Evolutionary conservation across 2,329 filamentous ascomycete species (phyloP), one percentile per base, ranked within the genome.

Genomic region (Cyanodermella asteris): DNA sequence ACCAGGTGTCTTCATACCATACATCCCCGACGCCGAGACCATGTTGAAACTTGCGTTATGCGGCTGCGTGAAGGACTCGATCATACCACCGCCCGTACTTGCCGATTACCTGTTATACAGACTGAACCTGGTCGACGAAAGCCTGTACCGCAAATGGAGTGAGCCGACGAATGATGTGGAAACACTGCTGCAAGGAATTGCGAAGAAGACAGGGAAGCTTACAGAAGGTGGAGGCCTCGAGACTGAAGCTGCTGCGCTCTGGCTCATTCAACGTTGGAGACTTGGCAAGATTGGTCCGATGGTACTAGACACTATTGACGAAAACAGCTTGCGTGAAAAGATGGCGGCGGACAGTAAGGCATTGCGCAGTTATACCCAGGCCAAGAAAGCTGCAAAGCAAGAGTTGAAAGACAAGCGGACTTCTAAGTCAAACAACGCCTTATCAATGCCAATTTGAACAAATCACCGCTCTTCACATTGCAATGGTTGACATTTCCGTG

Each of bases 11-110:
- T 97, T 94, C 47, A 67, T 93, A 30, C 87, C 87, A 0, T 91
- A 91, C 44, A 74, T 94, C 15, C 64, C 72, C 0, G 67, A 90
- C 40, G 63, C 75, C 10, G 74, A 87, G 44, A 67, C 71, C 22
- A 97, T 97, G 87, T 57, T 97, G 33, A 94, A 91, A 49, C 63
- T 97, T n/a, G 74, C 82, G 2, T 63, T 94, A 1, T 81, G 78
- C 25, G 80, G 84, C 12, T 77, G 74, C 45, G 80, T 97, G 27
- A 91, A 91, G 46, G 80, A 91, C 44, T 76, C 74, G 0, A 61
- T 94, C 18, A 71, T 97, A 26, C 62, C 72, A 2, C 61, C 72
- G 10, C 64, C 75, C 30, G 75, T 75, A 13, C 51, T 94, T 7
- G 82, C 76, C 17, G 87, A 97, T 44, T 97, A 91, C 46, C 59